Evolutionary conservation across 225 moss, liverwort and hornwort genomes (phyloP).

Genomic region (Physcomitrium patens): DNA sequence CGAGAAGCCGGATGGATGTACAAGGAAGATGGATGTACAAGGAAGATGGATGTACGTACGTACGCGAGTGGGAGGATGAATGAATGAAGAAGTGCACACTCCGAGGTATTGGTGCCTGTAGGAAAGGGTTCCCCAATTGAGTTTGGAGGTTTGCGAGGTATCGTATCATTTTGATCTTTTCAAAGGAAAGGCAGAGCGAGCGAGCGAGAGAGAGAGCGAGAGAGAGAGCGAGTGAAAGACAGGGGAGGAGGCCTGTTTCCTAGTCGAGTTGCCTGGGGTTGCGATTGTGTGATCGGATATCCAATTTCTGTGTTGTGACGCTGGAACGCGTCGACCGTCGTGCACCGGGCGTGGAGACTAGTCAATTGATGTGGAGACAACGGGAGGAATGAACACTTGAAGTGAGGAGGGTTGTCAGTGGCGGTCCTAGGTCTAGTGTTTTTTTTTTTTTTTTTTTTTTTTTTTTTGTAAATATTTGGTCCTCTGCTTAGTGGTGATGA

Average conservation of each 20-base stretch:
- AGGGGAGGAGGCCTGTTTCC: too few relatives aligned
- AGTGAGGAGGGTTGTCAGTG: background rate
- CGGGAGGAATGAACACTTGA: background rate
- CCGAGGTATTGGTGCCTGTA: background rate
- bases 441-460: conserved; percentile 3
- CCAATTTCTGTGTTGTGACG: background rate
- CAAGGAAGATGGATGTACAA: too few relatives aligned
- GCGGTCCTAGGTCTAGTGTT: background rate
- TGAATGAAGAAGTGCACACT: too few relatives aligned
- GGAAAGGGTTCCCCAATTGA: background rate
- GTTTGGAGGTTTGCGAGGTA: background rate
- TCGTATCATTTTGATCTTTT: background rate
- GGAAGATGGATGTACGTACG: too few relatives aligned
- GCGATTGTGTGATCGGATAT: background rate
- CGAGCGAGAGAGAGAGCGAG: background rate
- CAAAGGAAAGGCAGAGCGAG: background rate
- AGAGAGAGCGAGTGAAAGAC: background rate
- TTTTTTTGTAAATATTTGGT: too few relatives aligned
- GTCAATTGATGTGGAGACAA: background rate
- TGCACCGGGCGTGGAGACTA: background rate
- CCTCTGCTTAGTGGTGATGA: conserved; percentile 13
- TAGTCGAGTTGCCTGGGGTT: background rate
- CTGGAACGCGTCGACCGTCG: background rate
- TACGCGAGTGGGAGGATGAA: too few relatives aligned
- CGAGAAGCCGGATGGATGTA: too few relatives aligned